Evolutionary conservation across 176 grass and related monocot species (phyloP).

Genomic region (Otatea glauca): DNA sequence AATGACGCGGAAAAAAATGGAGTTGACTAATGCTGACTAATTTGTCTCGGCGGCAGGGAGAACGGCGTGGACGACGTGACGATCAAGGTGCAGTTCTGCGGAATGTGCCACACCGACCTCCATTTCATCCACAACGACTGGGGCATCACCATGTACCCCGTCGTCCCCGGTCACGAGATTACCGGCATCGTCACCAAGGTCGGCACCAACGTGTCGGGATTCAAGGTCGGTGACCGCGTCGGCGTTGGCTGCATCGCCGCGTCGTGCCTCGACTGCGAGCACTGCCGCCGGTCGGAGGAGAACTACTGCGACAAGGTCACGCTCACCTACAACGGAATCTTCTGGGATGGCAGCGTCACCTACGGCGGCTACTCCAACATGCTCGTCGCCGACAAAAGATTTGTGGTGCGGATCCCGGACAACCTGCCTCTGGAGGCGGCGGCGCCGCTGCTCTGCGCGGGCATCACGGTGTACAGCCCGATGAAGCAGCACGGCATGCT

Average conservation of each 20-base stretch:
- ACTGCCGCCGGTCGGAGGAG: constrained; percentile 71
- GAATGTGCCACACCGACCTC: constrained; percentile 92
- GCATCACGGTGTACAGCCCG: constrained; percentile 76
- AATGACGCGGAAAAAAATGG: neutral
- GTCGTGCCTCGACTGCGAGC: constrained; percentile 73
- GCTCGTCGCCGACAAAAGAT: constrained; percentile 72
- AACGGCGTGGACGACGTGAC: constrained; percentile 76
- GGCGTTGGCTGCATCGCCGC: constrained; percentile 78
- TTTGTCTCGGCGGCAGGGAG: constrained; percentile 23
- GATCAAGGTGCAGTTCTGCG: constrained; percentile 80
- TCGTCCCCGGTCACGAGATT: constrained; percentile 88
- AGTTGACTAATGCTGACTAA: neutral
- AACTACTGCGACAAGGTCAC: constrained; percentile 84
- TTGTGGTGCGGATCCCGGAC: constrained; percentile 64
- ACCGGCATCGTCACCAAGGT: constrained; percentile 70
- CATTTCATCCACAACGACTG: constrained; percentile 79
- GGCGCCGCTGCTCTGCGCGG: constrained; percentile 66
- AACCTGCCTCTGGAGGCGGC: constrained; percentile 61
- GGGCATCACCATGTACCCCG: constrained; percentile 84
- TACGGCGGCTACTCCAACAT: constrained; percentile 86
- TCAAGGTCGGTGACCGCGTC: constrained; percentile 69
- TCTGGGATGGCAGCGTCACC: constrained; percentile 84
- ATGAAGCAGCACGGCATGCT: constrained; percentile 81
- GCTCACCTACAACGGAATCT: constrained; percentile 86
- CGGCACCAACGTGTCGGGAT: constrained; percentile 51